Conservation (phyloP, 2,329 filamentous ascomycete species). For the Rhexocercosporidium sp. region DNA sequence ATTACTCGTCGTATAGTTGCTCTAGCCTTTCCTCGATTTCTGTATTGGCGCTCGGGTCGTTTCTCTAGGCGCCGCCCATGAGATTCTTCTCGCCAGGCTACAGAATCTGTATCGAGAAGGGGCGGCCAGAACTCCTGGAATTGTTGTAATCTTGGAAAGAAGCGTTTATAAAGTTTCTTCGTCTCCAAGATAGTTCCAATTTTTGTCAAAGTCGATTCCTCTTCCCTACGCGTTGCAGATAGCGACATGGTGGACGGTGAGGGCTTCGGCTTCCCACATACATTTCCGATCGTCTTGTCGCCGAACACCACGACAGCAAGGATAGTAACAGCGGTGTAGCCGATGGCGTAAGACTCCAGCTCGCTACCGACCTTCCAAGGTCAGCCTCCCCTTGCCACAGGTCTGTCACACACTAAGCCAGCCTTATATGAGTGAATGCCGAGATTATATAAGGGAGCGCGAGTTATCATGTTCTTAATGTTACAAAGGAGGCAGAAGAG, state of each 20-base stretch:
- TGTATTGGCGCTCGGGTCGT: no score
- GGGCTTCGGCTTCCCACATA: slow-evolving; percentile 19
- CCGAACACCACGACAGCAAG: slow-evolving; percentile 14
- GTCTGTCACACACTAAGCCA: slow-evolving; percentile 27
- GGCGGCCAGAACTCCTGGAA: no score
- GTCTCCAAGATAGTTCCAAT: no score
- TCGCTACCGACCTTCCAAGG: slow-evolving; percentile 19
- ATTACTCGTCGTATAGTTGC: no score
- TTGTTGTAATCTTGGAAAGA: no score
- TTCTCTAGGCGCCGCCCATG: no score
- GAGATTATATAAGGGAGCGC: slow-evolving; percentile 24
- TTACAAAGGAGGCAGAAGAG: slow-evolving; percentile 28
- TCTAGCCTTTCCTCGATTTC: no score
- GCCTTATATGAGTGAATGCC: slow-evolving; percentile 20
- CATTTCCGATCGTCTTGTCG: slow-evolving; percentile 24
- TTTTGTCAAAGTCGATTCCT: slow-evolving; percentile 20
- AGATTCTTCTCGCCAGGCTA: no score
- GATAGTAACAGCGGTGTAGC: slow-evolving; percentile 21
- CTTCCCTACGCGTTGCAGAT: slow-evolving; percentile 18
- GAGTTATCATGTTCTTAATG: slow-evolving; percentile 23
- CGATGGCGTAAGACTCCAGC: slow-evolving; percentile 21
- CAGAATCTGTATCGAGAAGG: no score
- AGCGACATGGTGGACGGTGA: slow-evolving; percentile 17
- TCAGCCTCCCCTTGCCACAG: slow-evolving; percentile 24
- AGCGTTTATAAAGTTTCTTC: no score